A percentile compares a stretch with the other conserved stretches of the same genome.
phyloP scores from a whole-genome alignment of 192 early-diverging fungal species.

The Podila minutissima region DNA sequence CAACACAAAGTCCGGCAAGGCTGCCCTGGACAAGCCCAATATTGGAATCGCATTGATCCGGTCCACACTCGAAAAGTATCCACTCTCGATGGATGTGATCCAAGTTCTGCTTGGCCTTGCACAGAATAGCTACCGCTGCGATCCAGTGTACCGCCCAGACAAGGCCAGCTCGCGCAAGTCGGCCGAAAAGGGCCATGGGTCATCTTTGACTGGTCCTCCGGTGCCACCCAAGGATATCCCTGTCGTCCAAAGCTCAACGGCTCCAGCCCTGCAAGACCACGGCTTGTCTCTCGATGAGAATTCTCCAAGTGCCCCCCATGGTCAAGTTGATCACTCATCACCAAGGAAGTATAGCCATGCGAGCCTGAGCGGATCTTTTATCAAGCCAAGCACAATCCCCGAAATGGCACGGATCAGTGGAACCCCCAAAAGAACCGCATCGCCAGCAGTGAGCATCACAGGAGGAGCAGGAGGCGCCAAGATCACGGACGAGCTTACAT shows the following conservation, averaged over 20 bases:
- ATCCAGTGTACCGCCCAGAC: conserved; percentile 31
- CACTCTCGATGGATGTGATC: conserved; percentile 53
- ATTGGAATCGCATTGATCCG: conserved; percentile 44
- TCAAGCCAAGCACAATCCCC: conserved; percentile 39
- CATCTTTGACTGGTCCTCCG: background rate
- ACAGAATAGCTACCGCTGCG: conserved; percentile 48
- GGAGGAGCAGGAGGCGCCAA: conserved; percentile 29
- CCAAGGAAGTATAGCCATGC: too few species aligned
- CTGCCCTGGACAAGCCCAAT: conserved; percentile 45
- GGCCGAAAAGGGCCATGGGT: conserved; percentile 8
- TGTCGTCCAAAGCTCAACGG: background rate
- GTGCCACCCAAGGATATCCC: conserved; percentile 2
- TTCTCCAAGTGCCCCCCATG: too few species aligned
- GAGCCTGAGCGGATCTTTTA: conserved; percentile 15
- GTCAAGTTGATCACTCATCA: too few species aligned
- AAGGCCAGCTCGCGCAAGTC: conserved; percentile 1
- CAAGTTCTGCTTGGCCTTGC: conserved; percentile 50
- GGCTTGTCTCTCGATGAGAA: too few species aligned
- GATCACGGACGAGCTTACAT: conserved; percentile 51
- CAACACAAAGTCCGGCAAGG: conserved; percentile 51
- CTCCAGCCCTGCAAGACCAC: background rate
- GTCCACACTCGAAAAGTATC: conserved; percentile 39
- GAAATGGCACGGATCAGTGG: conserved; percentile 24
- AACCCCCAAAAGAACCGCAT: background rate
- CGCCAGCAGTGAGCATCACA: background rate